Evolutionary conservation across 768 basidiomycete species (phyloP).

Genomic region (Galerina sulciceps): DNA sequence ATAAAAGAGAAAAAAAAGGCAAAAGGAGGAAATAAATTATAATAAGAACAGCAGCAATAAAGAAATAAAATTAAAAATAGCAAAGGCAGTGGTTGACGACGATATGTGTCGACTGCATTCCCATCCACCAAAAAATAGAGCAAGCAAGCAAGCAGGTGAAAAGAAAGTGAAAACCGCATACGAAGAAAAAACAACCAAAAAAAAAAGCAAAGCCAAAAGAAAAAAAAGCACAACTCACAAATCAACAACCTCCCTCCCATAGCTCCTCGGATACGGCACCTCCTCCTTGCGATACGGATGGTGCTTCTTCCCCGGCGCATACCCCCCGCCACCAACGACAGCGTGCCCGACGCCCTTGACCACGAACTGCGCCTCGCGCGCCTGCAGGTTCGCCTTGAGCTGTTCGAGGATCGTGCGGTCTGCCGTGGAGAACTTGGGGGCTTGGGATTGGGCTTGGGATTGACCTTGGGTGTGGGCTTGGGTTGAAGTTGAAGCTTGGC

Average conservation of each 20-base stretch:
- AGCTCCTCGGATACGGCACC: slow-evolving; percentile 74
- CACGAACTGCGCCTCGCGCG: slow-evolving; percentile 59
- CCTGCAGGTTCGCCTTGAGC: slow-evolving; percentile 53
- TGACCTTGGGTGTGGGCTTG: too few species aligned
- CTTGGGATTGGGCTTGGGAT: background rate
- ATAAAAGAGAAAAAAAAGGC: too few species aligned
- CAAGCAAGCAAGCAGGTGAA: too few species aligned
- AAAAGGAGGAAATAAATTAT: too few species aligned
- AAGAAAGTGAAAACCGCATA: too few species aligned
- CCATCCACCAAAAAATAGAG: background rate
- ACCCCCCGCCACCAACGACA: slow-evolving; percentile 31
- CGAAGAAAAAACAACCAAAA: background rate
- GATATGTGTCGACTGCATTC: too few species aligned
- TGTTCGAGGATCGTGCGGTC: slow-evolving; percentile 66
- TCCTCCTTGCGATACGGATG: slow-evolving; percentile 53
- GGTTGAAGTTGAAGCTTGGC: too few species aligned
- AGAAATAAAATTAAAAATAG: too few species aligned
- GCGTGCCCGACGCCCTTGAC: slow-evolving; percentile 46
- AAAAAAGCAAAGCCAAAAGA: background rate
- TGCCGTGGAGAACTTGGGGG: slow-evolving; percentile 55
- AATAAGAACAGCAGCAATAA: too few species aligned
- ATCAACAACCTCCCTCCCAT: slow-evolving; percentile 65
- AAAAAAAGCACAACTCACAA: slow-evolving; percentile 48
- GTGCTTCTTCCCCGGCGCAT: slow-evolving; percentile 50
- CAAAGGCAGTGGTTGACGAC: too few species aligned